phyloP scores from a whole-genome alignment of 306 rosid species.

The Ziziphus jujuba region DNA sequence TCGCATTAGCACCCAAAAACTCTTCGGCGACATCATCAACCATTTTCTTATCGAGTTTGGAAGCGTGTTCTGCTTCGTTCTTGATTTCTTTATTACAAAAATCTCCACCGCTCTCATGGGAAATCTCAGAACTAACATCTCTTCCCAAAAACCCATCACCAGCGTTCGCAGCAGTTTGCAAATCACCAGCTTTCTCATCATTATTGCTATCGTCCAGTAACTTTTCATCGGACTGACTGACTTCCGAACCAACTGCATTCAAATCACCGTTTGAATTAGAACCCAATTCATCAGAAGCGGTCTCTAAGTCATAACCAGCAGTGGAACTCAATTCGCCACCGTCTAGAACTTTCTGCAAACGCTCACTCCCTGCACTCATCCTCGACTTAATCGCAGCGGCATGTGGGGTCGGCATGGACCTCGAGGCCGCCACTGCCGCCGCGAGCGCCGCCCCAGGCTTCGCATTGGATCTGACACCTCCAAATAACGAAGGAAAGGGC shows the following conservation, averaged over 20 bases:
- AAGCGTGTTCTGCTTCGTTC: conserved; percentile 29
- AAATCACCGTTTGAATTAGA: conserved; percentile 39
- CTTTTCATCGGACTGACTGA: conserved; percentile 11
- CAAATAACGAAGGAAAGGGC: conserved; percentile 64
- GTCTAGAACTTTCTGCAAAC: conserved; percentile 30
- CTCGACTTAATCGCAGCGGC: conserved; percentile 84
- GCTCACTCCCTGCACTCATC: conserved; percentile 44
- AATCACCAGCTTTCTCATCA: conserved; percentile 26
- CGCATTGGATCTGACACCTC: conserved; percentile 66
- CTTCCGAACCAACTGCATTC: conserved; percentile 16
- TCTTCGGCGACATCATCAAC: conserved; percentile 24
- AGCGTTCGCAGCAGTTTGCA: conserved; percentile 15
- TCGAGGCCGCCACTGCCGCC: conserved; percentile 87
- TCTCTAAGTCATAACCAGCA: conserved; percentile 39
- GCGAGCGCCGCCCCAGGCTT: conserved; percentile 97
- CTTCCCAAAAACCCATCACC: conserved; percentile 23
- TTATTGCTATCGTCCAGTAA: conserved; percentile 18
- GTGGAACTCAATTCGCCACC: conserved; percentile 37
- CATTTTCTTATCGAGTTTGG: conserved; percentile 27
- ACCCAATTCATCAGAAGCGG: conserved; percentile 19
- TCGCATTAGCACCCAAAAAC: conserved; percentile 4
- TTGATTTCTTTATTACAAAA: conserved; percentile 10
- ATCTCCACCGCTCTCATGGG: conserved; percentile 23
- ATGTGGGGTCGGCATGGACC: conserved; percentile 81
- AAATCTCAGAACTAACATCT: conserved; percentile 31